Percentiles rank a stretch among this genome's conserved stretches.
These are phyloP conservation scores for Leavenworthia alabamica DNA, from an alignment of 345 rosid genomes.

Conservation along the genomic window DNA sequence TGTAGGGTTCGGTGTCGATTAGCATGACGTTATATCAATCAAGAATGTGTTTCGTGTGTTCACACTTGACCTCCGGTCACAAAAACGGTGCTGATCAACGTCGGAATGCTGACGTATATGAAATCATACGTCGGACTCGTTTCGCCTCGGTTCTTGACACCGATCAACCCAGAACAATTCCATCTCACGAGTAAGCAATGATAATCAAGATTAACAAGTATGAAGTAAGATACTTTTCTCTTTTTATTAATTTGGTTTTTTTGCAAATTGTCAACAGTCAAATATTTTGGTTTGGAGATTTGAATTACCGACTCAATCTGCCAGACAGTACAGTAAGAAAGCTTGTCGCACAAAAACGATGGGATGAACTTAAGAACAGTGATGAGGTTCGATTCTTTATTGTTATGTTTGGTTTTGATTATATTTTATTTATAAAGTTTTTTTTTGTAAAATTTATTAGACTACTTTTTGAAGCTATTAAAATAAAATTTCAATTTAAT, in stretches of 20 bases:
- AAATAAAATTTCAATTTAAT: neutral
- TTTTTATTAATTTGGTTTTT: neutral
- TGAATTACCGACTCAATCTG: slow-evolving; percentile 87
- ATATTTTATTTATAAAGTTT: neutral
- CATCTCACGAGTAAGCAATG: slow-evolving; percentile 78
- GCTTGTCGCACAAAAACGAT: slow-evolving; percentile 60
- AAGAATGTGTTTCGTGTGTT: slow-evolving; percentile 88
- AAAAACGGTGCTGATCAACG: slow-evolving; percentile 82
- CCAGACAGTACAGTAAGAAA: slow-evolving; percentile 64
- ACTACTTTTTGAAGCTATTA: neutral
- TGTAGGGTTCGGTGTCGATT: slow-evolving; percentile 95
- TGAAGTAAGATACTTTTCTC: neutral
- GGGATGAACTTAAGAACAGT: slow-evolving; percentile 69
- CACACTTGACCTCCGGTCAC: slow-evolving; percentile 98
- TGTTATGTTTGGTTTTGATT: neutral
- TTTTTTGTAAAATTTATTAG: neutral
- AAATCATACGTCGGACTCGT: slow-evolving; percentile 69
- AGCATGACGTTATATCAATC: slow-evolving; percentile 95
- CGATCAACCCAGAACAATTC: slow-evolving; percentile 75
- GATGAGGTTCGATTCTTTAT: slow-evolving; percentile 61
- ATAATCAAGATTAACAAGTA: neutral
- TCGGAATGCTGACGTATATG: slow-evolving; percentile 84
- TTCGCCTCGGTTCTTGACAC: slow-evolving; percentile 64
- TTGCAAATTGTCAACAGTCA: slow-evolving; percentile 50
- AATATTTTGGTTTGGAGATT: slow-evolving; percentile 95